Conservation (phyloP, 768 basidiomycete genomes). For the Suillus paluster region DNA sequence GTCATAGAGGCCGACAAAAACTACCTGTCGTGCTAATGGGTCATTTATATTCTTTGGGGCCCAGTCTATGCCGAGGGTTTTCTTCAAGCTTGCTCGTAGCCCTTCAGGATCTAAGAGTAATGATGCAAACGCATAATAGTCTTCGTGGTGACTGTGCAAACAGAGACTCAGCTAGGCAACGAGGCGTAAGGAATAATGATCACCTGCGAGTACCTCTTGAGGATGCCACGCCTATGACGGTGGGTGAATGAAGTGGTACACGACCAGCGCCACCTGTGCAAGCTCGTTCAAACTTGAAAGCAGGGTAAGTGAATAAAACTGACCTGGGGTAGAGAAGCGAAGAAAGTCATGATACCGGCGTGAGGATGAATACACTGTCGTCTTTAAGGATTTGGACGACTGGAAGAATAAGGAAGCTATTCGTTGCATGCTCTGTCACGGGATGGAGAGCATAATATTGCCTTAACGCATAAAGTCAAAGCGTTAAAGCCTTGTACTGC, state of each 20-base stretch:
- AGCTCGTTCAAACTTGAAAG: not conserved
- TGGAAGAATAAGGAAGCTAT: slow-evolving; percentile 32
- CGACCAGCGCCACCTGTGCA: slow-evolving; percentile 64
- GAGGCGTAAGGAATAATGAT: slow-evolving; percentile 15
- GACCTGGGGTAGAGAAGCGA: slow-evolving; percentile 53
- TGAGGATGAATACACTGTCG: slow-evolving; percentile 18
- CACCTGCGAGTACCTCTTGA: slow-evolving; percentile 80
- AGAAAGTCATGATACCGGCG: slow-evolving; percentile 72
- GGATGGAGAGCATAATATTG: slow-evolving; percentile 35
- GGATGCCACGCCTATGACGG: slow-evolving; percentile 75
- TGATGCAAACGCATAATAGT: slow-evolving; percentile 78
- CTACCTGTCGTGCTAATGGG: slow-evolving; percentile 70
- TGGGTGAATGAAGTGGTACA: slow-evolving; percentile 74
- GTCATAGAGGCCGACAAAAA: slow-evolving; percentile 91
- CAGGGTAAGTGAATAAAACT: slow-evolving; percentile 36
- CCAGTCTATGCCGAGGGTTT: slow-evolving; percentile 71
- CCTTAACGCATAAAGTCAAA: slow-evolving; percentile 18
- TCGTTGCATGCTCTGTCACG: slow-evolving; percentile 29
- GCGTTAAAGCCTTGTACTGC: too few species aligned
- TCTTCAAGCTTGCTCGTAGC: slow-evolving; percentile 65
- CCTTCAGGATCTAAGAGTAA: slow-evolving; percentile 80
- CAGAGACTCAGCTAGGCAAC: slow-evolving; percentile 3
- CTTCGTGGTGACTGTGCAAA: slow-evolving; percentile 79
- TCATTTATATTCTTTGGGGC: slow-evolving; percentile 58
- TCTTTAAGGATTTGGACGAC: slow-evolving; percentile 23